Conservation (phyloP, 768 basidiomycete genomes). For the Jaapia argillacea region DNA sequence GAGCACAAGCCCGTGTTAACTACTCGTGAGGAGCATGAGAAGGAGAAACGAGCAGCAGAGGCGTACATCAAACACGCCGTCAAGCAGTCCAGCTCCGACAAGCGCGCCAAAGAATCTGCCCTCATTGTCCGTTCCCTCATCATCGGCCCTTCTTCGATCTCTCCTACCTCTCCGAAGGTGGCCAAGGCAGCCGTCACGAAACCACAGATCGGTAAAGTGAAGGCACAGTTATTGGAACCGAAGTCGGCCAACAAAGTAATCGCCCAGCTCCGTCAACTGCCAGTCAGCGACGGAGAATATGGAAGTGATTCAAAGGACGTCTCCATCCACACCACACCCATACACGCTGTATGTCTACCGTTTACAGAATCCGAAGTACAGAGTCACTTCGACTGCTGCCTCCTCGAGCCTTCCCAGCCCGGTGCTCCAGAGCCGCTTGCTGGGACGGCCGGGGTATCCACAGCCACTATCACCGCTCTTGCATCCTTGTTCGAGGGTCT, state of each 20-base stretch:
- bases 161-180: slow-evolving; percentile 24
- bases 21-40: slow-evolving; percentile 26
- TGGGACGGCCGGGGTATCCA: slow-evolving; percentile 28
- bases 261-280: slow-evolving; percentile 52
- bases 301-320: background rate
- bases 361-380: slow-evolving; percentile 55
- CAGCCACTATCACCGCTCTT: slow-evolving; percentile 40
- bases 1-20: slow-evolving; percentile 26
- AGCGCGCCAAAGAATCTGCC: slow-evolving; percentile 55
- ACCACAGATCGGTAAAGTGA: slow-evolving; percentile 52
- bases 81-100: slow-evolving; percentile 36
- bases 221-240: slow-evolving; percentile 54
- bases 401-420: slow-evolving; percentile 26
- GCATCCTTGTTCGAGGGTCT: slow-evolving; percentile 45
- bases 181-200: slow-evolving; percentile 32
- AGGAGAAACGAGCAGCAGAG: slow-evolving; percentile 25
- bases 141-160: slow-evolving; percentile 35
- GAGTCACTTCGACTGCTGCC: slow-evolving; percentile 46
- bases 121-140: slow-evolving; percentile 57
- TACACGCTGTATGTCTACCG: slow-evolving; percentile 70
- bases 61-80: slow-evolving; percentile 24
- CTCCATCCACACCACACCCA: slow-evolving; percentile 26
- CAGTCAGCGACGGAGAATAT: slow-evolving; percentile 30
- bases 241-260: slow-evolving; percentile 66
- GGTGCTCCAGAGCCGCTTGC: slow-evolving; percentile 1